A percentile compares a stretch with the other conserved stretches of the same genome.
Conservation (phyloP, 345 rosid species). For the Ailanthus altissimus region DNA sequence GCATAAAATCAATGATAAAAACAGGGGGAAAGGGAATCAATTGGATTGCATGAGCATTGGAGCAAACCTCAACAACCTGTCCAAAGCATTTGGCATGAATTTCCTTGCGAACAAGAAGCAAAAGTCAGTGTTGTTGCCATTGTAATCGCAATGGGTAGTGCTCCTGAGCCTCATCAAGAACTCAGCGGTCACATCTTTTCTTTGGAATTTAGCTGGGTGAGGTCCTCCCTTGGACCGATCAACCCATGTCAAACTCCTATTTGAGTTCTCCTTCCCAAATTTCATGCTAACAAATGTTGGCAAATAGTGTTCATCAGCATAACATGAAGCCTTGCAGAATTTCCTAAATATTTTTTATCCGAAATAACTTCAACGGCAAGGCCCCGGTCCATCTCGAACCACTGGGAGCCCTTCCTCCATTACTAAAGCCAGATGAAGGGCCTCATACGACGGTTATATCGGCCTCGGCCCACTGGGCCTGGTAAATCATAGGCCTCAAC, state of each 20-base stretch:
- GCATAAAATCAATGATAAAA: no score
- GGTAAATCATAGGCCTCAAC: conserved; percentile 56
- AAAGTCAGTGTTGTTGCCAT: conserved; percentile 40
- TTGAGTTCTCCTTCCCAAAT: conserved; percentile 49
- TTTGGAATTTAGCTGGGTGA: conserved; percentile 57
- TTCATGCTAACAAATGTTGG: conserved; percentile 58
- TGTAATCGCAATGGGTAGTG: conserved; percentile 48
- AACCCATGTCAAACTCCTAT: conserved; percentile 68
- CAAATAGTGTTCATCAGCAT: conserved; percentile 76
- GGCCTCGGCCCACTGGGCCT: conserved; percentile 66
- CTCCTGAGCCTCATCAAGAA: conserved; percentile 57
- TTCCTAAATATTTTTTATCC: conserved; percentile 52
- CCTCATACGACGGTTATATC: conserved; percentile 51
- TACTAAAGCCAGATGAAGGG: conserved; percentile 43
- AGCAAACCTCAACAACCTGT: conserved; percentile 54
- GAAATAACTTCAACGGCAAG: conserved; percentile 63
- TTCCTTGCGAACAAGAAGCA: conserved; percentile 92
- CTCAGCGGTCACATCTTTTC: conserved; percentile 44
- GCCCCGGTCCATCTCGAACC: conserved; percentile 78
- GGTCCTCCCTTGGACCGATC: conserved; percentile 85
- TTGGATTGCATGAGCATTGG: conserved; percentile 45
- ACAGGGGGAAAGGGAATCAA: no score
- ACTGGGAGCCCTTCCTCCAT: conserved; percentile 93
- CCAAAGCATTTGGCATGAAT: conserved; percentile 51
- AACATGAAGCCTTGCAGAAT: conserved; percentile 50